Conservation (phyloP, 2,329 filamentous ascomycete genomes). For the Elsinoe batatas region DNA sequence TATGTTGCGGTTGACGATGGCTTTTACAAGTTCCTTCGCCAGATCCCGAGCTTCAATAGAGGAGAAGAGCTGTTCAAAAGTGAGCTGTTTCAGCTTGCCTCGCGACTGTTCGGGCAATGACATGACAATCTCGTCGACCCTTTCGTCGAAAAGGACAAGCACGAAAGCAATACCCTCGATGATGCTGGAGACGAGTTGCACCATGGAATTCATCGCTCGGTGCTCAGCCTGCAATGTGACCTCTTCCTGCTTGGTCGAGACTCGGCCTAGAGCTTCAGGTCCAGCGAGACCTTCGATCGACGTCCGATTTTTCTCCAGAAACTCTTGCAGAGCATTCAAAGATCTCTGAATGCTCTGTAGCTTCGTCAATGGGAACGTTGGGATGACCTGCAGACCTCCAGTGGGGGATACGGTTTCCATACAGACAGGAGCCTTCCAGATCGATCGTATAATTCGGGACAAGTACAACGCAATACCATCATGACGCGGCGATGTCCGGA, state of each 20-base stretch:
- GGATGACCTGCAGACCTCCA: constrained; percentile 53
- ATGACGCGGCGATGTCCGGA: constrained; percentile 79
- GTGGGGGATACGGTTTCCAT: constrained; percentile 43
- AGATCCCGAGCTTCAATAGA: constrained; percentile 70
- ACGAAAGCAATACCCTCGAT: constrained; percentile 97
- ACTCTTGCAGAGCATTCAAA: constrained; percentile 66
- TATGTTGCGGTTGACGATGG: constrained; percentile 96
- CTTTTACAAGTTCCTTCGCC: constrained; percentile 89
- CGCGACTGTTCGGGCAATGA: constrained; percentile 62
- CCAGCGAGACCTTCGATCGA: constrained; percentile 94
- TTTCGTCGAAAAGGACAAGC: constrained; percentile 86
- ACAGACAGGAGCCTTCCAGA: constrained; percentile 78
- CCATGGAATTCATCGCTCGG: constrained; percentile 76
- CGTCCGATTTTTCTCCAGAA: constrained; percentile 75
- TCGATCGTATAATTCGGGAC: constrained; percentile 71
- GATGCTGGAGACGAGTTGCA: constrained; percentile 78
- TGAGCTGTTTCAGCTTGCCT: constrained; percentile 62
- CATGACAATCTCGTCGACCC: constrained; percentile 75
- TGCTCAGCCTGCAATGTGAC: constrained; percentile 89
- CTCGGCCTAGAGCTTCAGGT: constrained; percentile 70
- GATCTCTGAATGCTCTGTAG: constrained; percentile 69
- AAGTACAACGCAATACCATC: constrained; percentile 83
- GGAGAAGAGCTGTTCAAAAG: constrained; percentile 81
- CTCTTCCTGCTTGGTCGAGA: constrained; percentile 77
- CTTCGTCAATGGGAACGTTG: constrained; percentile 58